A percentile compares a stretch with the other conserved stretches of the same genome.
Conservation (phyloP, 2,329 filamentous ascomycete species). For the Cercospora citrullina region DNA sequence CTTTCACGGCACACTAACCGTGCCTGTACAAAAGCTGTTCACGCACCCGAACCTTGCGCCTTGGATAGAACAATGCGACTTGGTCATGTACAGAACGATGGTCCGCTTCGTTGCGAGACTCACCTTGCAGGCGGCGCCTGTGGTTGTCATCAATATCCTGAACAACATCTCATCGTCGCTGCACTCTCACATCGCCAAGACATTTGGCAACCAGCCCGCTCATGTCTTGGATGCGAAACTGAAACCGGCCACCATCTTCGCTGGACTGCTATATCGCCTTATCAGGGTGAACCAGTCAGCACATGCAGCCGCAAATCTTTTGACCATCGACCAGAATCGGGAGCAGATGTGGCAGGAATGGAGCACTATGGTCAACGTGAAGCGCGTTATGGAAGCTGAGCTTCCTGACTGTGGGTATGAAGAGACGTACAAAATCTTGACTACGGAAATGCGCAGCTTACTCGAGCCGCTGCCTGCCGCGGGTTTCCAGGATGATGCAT, state of each 20-base stretch:
- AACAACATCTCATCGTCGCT: constrained; percentile 81
- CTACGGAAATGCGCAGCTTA: constrained; percentile 65
- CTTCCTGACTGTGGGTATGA: constrained; percentile 56
- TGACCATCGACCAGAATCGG: constrained; percentile 83
- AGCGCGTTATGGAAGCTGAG: constrained; percentile 58
- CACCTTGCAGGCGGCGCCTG: constrained; percentile 86
- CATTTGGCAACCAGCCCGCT: constrained; percentile 78
- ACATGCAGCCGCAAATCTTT: constrained; percentile 88
- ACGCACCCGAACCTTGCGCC: constrained; percentile 75
- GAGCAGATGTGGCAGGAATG: constrained; percentile 96
- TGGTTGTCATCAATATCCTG: constrained; percentile 81
- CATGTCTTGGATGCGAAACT: constrained; percentile 88
- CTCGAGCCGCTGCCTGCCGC: constrained; percentile 63
- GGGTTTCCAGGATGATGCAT: constrained; percentile 41
- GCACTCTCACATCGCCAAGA: constrained; percentile 76
- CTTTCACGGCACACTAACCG: constrained; percentile 93
- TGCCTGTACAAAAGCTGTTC: constrained; percentile 92
- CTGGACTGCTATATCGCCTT: constrained; percentile 79
- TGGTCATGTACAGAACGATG: constrained; percentile 95
- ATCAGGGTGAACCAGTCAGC: constrained; percentile 90
- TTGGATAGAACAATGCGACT: constrained; percentile 96
- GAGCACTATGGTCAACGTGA: constrained; percentile 62
- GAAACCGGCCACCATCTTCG: constrained; percentile 84
- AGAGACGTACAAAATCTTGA: constrained; percentile 57
- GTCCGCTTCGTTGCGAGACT: constrained; percentile 87